phyloP scores from a whole-genome alignment of 495 filamentous ascomycete species.

The Tuber melanosporum region DNA sequence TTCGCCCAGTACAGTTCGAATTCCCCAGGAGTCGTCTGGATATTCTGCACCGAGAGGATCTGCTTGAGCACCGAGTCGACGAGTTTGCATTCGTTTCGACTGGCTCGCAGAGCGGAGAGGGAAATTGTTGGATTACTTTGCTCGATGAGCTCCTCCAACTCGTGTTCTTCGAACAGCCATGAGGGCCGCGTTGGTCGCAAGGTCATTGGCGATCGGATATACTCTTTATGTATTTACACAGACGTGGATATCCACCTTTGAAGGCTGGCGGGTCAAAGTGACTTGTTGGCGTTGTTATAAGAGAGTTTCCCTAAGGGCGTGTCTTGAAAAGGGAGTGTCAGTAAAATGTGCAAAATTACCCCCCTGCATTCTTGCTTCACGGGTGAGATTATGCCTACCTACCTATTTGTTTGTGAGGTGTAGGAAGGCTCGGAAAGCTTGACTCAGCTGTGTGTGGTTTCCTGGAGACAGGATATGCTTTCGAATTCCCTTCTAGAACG shows the following conservation, averaged over 20 bases:
- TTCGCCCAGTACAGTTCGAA: slow-evolving; percentile 31
- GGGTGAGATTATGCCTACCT: background rate
- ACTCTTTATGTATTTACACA: background rate
- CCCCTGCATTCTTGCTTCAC: background rate
- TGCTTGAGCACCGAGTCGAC: slow-evolving; percentile 23
- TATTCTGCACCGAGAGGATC: slow-evolving; percentile 18
- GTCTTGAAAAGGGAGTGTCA: background rate
- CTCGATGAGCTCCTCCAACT: slow-evolving; percentile 23
- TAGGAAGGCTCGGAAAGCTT: background rate
- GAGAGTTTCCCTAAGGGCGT: background rate
- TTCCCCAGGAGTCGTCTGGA: slow-evolving; percentile 17
- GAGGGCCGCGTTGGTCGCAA: slow-evolving; percentile 21
- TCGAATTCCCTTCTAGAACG: background rate
- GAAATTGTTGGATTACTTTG: slow-evolving; percentile 10
- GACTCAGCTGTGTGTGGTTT: background rate
- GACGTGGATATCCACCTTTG: background rate
- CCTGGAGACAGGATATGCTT: background rate
- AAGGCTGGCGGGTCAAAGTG: background rate
- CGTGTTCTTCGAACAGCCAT: slow-evolving; percentile 19
- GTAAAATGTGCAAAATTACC: background rate
- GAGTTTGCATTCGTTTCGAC: slow-evolving; percentile 27
- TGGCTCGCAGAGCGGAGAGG: slow-evolving; percentile 11
- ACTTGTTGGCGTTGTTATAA: background rate
- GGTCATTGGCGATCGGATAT: slow-evolving; percentile 7
- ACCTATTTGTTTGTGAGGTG: background rate